Conservation (phyloP, 1,284 basidiomycete species). For the Marasmius fiardii region DNA sequence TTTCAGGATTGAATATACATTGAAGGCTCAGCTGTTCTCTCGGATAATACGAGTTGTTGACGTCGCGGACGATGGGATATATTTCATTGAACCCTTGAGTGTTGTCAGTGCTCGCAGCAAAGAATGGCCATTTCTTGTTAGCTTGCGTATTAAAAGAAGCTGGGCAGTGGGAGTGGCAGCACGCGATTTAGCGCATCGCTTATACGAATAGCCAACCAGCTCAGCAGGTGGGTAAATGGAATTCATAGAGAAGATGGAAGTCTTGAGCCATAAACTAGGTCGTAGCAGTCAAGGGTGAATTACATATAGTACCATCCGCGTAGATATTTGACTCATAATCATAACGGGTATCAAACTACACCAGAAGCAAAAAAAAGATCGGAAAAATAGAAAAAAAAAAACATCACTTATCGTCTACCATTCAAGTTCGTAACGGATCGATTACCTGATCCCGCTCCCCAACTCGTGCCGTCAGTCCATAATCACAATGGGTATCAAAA, state of each 20-base stretch:
- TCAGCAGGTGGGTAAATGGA: neutral
- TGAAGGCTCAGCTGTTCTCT: too few species aligned
- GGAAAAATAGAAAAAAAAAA: neutral
- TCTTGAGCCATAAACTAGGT: neutral
- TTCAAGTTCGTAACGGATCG: conserved; percentile 40
- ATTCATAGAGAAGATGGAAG: neutral
- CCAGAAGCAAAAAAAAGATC: neutral
- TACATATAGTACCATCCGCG: neutral
- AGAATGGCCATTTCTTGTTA: too few species aligned
- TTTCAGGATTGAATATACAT: too few species aligned
- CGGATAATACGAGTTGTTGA: neutral
- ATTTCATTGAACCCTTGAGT: neutral
- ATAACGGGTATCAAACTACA: neutral
- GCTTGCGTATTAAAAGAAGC: too few species aligned
- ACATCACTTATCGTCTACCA: conserved; percentile 25
- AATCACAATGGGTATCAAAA: too few species aligned
- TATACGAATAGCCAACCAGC: too few species aligned
- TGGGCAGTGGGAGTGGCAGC: too few species aligned
- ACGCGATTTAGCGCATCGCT: too few species aligned
- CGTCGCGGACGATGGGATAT: neutral
- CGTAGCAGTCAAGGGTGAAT: neutral
- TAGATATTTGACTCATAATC: neutral
- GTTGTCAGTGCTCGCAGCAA: too few species aligned
- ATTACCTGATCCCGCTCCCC: conserved; percentile 32
- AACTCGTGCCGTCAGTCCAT: too few species aligned